Base-by-base conservation (phyloP, 2,329 filamentous ascomycete species). In the Cladosporium sphaerospermum region DNA sequence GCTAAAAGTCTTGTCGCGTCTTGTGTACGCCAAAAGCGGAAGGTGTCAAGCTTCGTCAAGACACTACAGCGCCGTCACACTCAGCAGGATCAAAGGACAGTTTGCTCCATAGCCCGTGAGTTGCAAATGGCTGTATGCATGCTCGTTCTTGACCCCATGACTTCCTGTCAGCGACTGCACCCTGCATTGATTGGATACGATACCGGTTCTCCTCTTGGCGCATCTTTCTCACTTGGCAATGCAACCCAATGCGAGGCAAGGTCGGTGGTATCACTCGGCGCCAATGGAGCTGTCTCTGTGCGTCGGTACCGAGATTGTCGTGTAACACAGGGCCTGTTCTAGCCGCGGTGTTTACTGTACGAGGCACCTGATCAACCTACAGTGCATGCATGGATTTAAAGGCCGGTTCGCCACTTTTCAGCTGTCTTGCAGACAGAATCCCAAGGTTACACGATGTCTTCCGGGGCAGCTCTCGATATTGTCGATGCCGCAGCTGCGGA, bases 401-500 rank as follows among this genome's bases (percentile, higher is more conserved):
- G 48, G 32, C 28, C 40, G 40, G 40, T 40, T 16, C 40, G 13
- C 31, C 19, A 4, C 11, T 6, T 14, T 31, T 18, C 16, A 7
- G 9, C 19, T 31, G 2, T 8, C 40, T 33, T 36, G 37, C n/a
- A 9, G 13, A 14, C 39, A 36, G 11, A 36, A 10, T 31, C 23
- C 9, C 5, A 4, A 31, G 13, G 9, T n/a, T 14, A 32, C 40
- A 44, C 31, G 32, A 51, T 51, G 48, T 51, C 48, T 51, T 51
- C 48, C 14, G 48, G 48, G 16, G 48, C 48, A 16, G 48, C 48
- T 51, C 48, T 51, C 32, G 48, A 51, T 28, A 43, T 51, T 19
- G 48, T 44, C 18, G 48, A 51, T 31, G 48, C 48, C 10, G 48
- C 48, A 31, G 32, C 40, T 23, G 48, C 48, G 48, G 33, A 51